Evolutionary conservation across 441 rosid genomes (phyloP), one percentile per base, ranked within the genome.

Genomic region (Pelargonium cotyledonis): DNA sequence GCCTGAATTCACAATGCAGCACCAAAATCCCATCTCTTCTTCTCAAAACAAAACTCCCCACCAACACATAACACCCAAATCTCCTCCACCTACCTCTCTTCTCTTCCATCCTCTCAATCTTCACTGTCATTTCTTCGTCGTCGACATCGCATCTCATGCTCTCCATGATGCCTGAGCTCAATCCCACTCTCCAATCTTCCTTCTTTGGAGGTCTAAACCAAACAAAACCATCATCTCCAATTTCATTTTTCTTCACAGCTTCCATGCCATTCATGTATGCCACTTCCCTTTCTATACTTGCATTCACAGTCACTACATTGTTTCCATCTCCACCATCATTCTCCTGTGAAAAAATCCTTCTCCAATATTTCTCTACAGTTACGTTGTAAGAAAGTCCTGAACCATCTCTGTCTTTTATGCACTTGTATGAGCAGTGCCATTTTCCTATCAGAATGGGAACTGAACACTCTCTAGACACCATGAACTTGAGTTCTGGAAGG

Each of bases 21-120:
- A 75, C 75, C 63, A 70, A 31, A 38, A 15, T 71, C 16, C 69
- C 75, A 68, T 75, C 75, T 69, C 64, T 41, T 40, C 72, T 76
- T 41, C 7, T 57, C 53, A 71, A 16, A 6, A 63, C 71, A 40
- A 71, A 71, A 57, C 55, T 64, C 63, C 71, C 66, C 66, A 63
- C 72, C 72, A 64, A 71, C 18, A 63, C 75, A 55, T 55, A 43
- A 60, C 66, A 63, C 3, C 51, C 38, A 44, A 71, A 31, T 55
- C 67, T 58, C 55, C 51, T 63, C 61, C 72, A 51, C 23, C 6
- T 51, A 10, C 43, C 38, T 61, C 58, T 4, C 8, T 3, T 7
- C 63, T 60, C 51, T 44, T 66, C 68, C 4, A n/a, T 46, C 43
- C 35, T 68, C 65, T 70, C 66, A 65, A 70, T 47, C 7, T 16